These are phyloP conservation scores for Wickerhamomyces sp. DNA, from an alignment of 1,139 yeast species.

Conservation along the genomic window DNA sequence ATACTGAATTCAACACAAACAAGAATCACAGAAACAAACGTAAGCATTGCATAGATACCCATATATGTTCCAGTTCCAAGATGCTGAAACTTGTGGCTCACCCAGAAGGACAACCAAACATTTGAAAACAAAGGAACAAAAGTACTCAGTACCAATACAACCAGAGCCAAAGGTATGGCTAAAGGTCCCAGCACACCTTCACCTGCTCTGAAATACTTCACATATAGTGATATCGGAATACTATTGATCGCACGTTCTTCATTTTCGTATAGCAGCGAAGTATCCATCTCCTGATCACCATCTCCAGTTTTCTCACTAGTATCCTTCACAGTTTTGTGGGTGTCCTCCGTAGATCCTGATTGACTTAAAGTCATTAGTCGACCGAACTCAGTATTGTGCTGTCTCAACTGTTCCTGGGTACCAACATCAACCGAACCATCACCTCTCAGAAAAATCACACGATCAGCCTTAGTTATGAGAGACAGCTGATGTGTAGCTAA, in stretches of 20 bases:
- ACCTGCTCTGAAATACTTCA: slow-evolving; percentile 47
- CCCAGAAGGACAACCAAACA: slow-evolving; percentile 88
- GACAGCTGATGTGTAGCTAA: slow-evolving; percentile 83
- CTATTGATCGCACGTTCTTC: slow-evolving; percentile 10
- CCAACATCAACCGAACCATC: slow-evolving; percentile 60
- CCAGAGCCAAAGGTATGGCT: slow-evolving; percentile 32
- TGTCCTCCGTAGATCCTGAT: slow-evolving; percentile 21
- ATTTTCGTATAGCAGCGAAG: background rate
- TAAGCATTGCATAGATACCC: slow-evolving; percentile 60
- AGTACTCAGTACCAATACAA: slow-evolving; percentile 17
- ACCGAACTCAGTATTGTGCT: slow-evolving; percentile 39
- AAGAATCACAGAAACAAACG: slow-evolving; percentile 42
- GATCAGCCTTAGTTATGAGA: slow-evolving; percentile 59
- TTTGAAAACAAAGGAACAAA: slow-evolving; percentile 42
- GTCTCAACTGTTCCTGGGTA: slow-evolving; percentile 39
- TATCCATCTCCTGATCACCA: slow-evolving; percentile 26
- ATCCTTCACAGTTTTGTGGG: slow-evolving; percentile 20
- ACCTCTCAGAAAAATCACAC: slow-evolving; percentile 58
- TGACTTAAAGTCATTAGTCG: slow-evolving; percentile 27
- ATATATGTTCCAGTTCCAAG: slow-evolving; percentile 48
- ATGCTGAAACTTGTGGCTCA: slow-evolving; percentile 43
- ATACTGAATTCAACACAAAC: slow-evolving; percentile 48
- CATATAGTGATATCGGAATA: slow-evolving; percentile 29
- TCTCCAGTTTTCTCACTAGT: slow-evolving; percentile 27
- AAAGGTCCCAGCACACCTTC: slow-evolving; percentile 37